Evolutionary conservation across 1,139 yeast genomes (phyloP), one percentile per base, ranked within the genome.

Genomic region (Sugiyamaella japonica): DNA sequence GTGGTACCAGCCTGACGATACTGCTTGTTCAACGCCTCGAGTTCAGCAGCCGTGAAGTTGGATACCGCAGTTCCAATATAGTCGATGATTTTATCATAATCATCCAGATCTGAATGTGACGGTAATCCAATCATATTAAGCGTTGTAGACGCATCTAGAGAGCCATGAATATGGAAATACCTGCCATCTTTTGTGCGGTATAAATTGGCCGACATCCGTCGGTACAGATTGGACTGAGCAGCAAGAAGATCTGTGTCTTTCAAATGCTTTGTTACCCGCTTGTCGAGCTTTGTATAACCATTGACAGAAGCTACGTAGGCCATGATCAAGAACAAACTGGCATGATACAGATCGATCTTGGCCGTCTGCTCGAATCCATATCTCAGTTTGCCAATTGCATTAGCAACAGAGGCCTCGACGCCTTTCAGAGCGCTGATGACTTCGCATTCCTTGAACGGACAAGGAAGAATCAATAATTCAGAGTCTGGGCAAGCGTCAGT

Each of bases 11-110:
- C 82, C 0, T 67, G 64, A 45, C 71, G 57, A 1, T 87, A 75
- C 7, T 75, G 73, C 3, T 66, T 64, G 53, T 82, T 77, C 59
- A 90, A 95, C 1, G 70, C 67, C 43, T 81, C 79, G 60, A 79
- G 82, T 70, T 83, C 80, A 20, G 76, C 71, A 16, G 78, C 63
- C 1, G 83, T 68, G 64, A 83, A 85, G 5, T 73, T 60, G 39
- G 64, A 59, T 34, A 68, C 66, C 13, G 68, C 70, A 28, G 52
- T 63, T 45, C 70, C 70, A 52, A 68, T 66, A 40, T 57, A 61
- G 16, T 67, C 57, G 28, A 69, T 64, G 43, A 69, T 63, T 23
- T 63, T 64, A 12, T 64, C 58, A 57, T 70, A 69, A 40, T 67
- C 70, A 7, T 63, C 61, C 4, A 66, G 61, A 4, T 62, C 63